Conservation (phyloP, 352 stramenopile genomes). For the Globisporangium cystogenes region DNA sequence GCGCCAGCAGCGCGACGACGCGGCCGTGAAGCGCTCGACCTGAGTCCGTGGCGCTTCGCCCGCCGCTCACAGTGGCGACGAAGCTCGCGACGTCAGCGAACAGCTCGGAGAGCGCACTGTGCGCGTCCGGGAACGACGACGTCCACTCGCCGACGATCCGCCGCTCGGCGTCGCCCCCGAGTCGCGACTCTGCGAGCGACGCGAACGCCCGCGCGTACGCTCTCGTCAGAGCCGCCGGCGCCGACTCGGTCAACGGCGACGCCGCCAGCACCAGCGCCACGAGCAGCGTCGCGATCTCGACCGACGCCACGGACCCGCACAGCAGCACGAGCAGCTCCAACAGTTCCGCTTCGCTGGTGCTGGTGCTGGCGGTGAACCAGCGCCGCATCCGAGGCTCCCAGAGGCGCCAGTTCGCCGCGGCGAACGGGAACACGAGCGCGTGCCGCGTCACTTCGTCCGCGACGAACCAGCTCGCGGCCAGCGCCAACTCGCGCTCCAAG, state of each 20-base stretch:
- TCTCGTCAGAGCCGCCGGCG: neutral
- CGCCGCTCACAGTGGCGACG: neutral
- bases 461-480: constrained; percentile 24
- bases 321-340: constrained; percentile 3
- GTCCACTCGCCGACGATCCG: constrained; percentile 4
- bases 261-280: constrained; percentile 6
- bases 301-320: too few species aligned
- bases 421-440: neutral
- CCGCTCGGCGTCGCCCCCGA: neutral
- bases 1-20: constrained; percentile 19
- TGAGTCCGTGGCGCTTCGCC: neutral
- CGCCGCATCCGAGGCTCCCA: constrained; percentile 8
- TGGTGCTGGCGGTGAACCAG: constrained; percentile 8
- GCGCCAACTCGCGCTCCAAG: constrained; percentile 28
- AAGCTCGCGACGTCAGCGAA: neutral
- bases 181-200: neutral
- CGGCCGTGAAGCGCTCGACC: constrained; percentile 10
- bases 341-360: neutral
- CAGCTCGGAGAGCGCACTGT: constrained; percentile 2
- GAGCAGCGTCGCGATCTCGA: constrained; percentile 11
- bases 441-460: constrained; percentile 18
- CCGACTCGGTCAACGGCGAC: neutral
- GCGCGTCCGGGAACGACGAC: constrained; percentile 4
- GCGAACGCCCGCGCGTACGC: constrained; percentile 6
- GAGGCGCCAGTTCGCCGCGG: constrained; percentile 1